Base-by-base conservation (phyloP, 495 filamentous ascomycete species). In the Penicillium malachiteum region DNA sequence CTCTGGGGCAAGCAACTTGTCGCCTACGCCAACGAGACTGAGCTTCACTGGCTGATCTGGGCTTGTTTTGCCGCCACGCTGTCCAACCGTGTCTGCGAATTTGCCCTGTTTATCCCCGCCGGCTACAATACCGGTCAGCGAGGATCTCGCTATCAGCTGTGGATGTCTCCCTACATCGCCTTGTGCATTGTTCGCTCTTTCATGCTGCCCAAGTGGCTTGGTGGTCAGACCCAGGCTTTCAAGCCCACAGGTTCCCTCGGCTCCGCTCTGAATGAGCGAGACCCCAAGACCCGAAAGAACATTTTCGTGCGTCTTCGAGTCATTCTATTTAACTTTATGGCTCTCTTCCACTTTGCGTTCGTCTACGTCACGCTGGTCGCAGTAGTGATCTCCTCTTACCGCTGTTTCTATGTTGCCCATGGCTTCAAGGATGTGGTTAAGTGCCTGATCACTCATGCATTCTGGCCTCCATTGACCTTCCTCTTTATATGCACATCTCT, bases 1-100 rank as follows among this genome's bases (percentile, higher is more conserved):
- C 57, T 76, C 40, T 73, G 71, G 62, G 73, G 74, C 48, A 71
- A 74, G 40, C 64, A 66, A 38, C 71, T 80, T 2, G 74, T 80
- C 14, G 71, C 73, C 26, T 79, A 71, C 44, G 64, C 70, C n/a
- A 71, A 59, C 38, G 50, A 70, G 48, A 64, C 62, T 5, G 68
- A 80, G 55, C 73, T 80, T n/a, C 69, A 66, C 55, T 78, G 73
- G 74, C 68, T 76, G 39, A 77, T 79, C 52, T 73, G 76, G 55
- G 59, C 71, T n/a, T 77, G 73, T 45, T 75, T 77, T 63, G 71
- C 68, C 16, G 49, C 66, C 1, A 69, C 74, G 3, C 54, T 77
- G 32, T 42, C 63, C 54, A 74, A 74, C 62, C 70, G 74, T 37
- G 57, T 79, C 0, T 74, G 69, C 54, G 76, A 79, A 48, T 68